Conservation (phyloP, 2,329 filamentous ascomycete species). For the Cercospora zeae-maydis region DNA sequence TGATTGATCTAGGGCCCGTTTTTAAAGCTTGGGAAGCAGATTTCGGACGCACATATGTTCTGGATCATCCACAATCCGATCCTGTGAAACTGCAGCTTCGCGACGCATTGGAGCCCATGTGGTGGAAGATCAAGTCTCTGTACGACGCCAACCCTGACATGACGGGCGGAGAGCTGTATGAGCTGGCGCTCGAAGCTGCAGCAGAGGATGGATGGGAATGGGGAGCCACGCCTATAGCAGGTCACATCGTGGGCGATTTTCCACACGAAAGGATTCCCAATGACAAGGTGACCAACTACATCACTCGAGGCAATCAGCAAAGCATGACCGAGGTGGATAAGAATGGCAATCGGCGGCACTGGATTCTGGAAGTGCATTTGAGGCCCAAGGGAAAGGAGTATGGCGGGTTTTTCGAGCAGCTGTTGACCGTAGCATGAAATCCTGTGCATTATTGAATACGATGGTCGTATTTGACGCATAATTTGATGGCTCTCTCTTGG, state of each 20-base stretch:
- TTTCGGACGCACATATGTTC: conserved; percentile 52
- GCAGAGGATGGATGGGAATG: conserved; percentile 44
- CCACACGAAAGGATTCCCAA: conserved; percentile 51
- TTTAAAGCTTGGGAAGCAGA: conserved; percentile 55
- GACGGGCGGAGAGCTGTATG: conserved; percentile 49
- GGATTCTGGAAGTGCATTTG: conserved; percentile 52
- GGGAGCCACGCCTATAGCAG: conserved; percentile 43
- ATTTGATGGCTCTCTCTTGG: not conserved
- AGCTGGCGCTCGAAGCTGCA: conserved; percentile 37
- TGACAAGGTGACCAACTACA: conserved; percentile 47
- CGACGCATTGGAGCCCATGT: conserved; percentile 48
- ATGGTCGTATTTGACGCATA: not conserved
- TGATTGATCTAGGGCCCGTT: conserved; percentile 52
- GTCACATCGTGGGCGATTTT: conserved; percentile 51
- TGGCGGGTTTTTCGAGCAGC: conserved; percentile 46
- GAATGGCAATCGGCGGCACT: conserved; percentile 46
- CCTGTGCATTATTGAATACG: not conserved
- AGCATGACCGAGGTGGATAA: conserved; percentile 41
- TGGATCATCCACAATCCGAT: conserved; percentile 41
- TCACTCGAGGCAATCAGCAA: conserved; percentile 45
- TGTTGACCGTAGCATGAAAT: conserved; percentile 17
- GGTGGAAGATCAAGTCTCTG: conserved; percentile 44
- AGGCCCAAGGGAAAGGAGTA: conserved; percentile 40
- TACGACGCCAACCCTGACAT: conserved; percentile 44
- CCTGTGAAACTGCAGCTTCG: conserved; percentile 45